Conservation (phyloP, 1,139 yeast genomes). For the Meyerozyma smithsonii region DNA sequence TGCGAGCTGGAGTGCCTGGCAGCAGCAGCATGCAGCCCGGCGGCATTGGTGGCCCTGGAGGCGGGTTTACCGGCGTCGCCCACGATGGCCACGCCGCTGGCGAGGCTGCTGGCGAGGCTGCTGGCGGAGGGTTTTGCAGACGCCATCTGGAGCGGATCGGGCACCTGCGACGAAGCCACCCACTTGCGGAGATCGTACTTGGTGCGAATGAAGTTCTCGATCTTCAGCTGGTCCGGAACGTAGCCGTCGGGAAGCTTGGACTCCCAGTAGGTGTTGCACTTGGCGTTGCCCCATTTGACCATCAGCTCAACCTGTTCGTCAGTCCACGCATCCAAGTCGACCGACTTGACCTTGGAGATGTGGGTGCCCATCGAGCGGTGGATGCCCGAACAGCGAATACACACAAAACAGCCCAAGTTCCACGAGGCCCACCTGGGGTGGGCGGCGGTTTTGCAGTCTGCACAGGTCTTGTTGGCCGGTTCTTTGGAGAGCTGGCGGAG, state of each 20-base stretch:
- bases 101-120: too few species aligned
- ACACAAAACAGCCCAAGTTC: slow-evolving; percentile 88
- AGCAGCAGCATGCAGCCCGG: too few species aligned
- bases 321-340: slow-evolving; percentile 95
- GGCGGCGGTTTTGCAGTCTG: slow-evolving; percentile 83
- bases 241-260: slow-evolving; percentile 64
- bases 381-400: slow-evolving; percentile 90
- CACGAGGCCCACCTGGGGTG: slow-evolving; percentile 99
- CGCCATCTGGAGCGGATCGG: slow-evolving; percentile 46
- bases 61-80: slow-evolving; percentile 2
- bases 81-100: too few species aligned
- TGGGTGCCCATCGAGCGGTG: slow-evolving; percentile 96
- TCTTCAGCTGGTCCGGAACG: slow-evolving; percentile 78
- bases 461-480: slow-evolving; percentile 72
- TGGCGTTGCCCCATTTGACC: slow-evolving; percentile 82
- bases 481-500: slow-evolving; percentile 71
- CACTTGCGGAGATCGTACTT: slow-evolving; percentile 90
- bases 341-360: slow-evolving; percentile 79
- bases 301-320: slow-evolving; percentile 83
- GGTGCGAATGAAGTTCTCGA: slow-evolving; percentile 84
- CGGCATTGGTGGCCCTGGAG: neutral
- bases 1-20: too few species aligned
- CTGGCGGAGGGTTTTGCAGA: too few species aligned
- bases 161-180: slow-evolving; percentile 50
- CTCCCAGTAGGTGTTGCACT: slow-evolving; percentile 82